Base-by-base conservation (phyloP, 2,329 filamentous ascomycete species). In the Samsoniella hepiali region DNA sequence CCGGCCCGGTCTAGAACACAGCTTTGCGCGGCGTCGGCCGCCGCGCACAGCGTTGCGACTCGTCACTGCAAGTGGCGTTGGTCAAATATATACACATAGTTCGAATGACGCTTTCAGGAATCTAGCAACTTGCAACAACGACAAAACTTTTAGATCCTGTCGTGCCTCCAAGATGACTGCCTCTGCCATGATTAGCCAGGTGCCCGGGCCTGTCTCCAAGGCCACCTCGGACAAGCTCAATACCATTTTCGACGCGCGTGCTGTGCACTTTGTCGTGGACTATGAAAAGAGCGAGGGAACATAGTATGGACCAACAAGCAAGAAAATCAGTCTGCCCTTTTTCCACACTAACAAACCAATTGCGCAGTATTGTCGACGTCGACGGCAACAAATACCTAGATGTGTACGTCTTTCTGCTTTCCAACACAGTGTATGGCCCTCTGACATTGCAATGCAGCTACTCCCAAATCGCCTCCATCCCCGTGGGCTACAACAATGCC, bases 401-500 rank as follows among this genome's bases (percentile, higher is more conserved):
- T 74, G 79, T 82, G 76, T 79, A 76, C 59, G 77, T 74, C 27
- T 32, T 8, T 22, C n/a, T 17, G 59, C 3, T n/a, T 10, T 15
- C 38, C 1, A 9, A n/a, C 34, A 36, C 31, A 45, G 17, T 2
- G 27, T 7, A 2, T 34, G 22, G 1, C 27, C 13, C 17, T 31
- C 58, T 60, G 17, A 60, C 47, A 32, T 8, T 0, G 3, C 10
- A 40, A 7, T 47, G 34, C 66, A 86, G 84, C 63, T 91, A 91
- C 75, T 88, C 91, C 58, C 91, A 93, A 76, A 93, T 94, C 72
- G 91, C 91, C 64, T 93, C 90, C 31, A 93, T 94, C 69, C 89
- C 91, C 10, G 86, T 94, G 56, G 91, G 91, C 66, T 93, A 94
- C 83, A 93, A 89, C 82, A 93, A 93, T 76, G 82, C 88, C 11